Base-by-base conservation (phyloP, 2,329 filamentous ascomycete species). In the Ophiocordyceps sinensis region DNA sequence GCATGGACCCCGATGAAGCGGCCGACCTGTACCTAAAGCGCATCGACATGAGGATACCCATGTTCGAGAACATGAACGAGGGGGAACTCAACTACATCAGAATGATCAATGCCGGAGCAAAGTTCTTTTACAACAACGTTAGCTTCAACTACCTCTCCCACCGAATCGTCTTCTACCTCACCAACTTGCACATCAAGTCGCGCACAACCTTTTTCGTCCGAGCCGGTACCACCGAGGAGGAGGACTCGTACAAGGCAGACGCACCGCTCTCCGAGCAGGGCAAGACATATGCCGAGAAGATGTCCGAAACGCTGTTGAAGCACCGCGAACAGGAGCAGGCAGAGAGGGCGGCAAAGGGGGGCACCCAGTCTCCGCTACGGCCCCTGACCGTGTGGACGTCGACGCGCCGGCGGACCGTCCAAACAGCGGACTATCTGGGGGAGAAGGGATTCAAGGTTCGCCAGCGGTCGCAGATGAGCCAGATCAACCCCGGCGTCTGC, bases 61-160 rank as follows among this genome's bases (percentile, higher is more conserved):
- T 89, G 44, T 98, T 94, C 52, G 88, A 98, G 64, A 94, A 86
- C 1, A 96, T 98, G 87, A 75, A 88, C 53, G 91, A 98, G 60
- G 72, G 74, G 28, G 88, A 96, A 49, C 72, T 98, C 47, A 94
- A 96, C 59, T 98, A 89, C 64, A 89, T 98, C 65, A 95, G 94
- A 67, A 95, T 98, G 89, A 94, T 96, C 58, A 98, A 98, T 51
- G 91, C 91, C 8, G 91, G 91, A 36, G 79, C 89, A 55, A 79
- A 86, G 50, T 82, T 98, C 55, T 82, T 89, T 52, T 89, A 96
- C 62, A 98, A 98, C 66, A 95, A 96, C 50, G 85, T 91, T 58
- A 88, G 82, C 55, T 96, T 98, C 60, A 89, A 88, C 52, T 98
- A 98, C 56, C 73, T 98, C 28, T 94, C 88, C 1, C 88, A 98